phyloP scores from a whole-genome alignment of 192 early-diverging fungal species.

The Coemansia sp. region DNA sequence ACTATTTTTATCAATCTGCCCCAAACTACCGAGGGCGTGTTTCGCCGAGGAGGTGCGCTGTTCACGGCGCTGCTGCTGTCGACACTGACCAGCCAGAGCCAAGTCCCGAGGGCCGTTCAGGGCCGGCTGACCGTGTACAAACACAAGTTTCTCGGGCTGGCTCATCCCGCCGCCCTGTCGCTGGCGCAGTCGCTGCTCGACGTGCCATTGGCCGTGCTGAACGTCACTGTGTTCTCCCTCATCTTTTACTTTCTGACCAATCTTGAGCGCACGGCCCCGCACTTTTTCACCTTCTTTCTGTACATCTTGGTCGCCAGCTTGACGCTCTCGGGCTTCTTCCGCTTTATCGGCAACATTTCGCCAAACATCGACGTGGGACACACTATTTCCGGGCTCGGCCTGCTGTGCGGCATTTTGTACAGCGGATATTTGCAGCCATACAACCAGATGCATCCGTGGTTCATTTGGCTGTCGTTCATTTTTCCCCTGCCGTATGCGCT shows the following conservation, averaged over 20 bases:
- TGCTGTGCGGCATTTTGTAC: slow-evolving; percentile 5
- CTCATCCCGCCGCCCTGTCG: slow-evolving; percentile 34
- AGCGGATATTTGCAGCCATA: slow-evolving; percentile 59
- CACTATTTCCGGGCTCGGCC: slow-evolving; percentile 60
- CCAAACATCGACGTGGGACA: slow-evolving; percentile 58
- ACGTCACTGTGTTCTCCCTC: slow-evolving; percentile 56
- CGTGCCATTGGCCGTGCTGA: slow-evolving; percentile 57
- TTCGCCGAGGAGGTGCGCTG: slow-evolving; percentile 56
- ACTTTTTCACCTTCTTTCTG: slow-evolving; percentile 62
- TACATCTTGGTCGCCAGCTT: slow-evolving; percentile 51
- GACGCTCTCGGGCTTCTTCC: slow-evolving; percentile 57
- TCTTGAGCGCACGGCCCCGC: slow-evolving; percentile 53
- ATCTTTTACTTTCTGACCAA: slow-evolving; percentile 63
- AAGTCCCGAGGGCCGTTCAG: slow-evolving; percentile 66
- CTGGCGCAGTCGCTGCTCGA: slow-evolving; percentile 25
- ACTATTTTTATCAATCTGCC: slow-evolving; percentile 69
- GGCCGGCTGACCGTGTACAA: slow-evolving; percentile 77
- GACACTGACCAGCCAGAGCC: slow-evolving; percentile 65
- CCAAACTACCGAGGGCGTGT: slow-evolving; percentile 57
- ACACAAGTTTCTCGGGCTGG: slow-evolving; percentile 69
- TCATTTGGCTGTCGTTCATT: slow-evolving; percentile 68
- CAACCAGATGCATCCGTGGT: slow-evolving; percentile 57
- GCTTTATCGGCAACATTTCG: slow-evolving; percentile 58
- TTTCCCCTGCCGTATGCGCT: slow-evolving; percentile 70
- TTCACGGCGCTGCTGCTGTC: slow-evolving; percentile 66